Percentiles rank a stretch among this genome's conserved stretches.
These are phyloP conservation scores for Gaeumannomyces sp. DNA, from an alignment of 2,329 filamentous ascomycete genomes.

Conservation along the genomic window DNA sequence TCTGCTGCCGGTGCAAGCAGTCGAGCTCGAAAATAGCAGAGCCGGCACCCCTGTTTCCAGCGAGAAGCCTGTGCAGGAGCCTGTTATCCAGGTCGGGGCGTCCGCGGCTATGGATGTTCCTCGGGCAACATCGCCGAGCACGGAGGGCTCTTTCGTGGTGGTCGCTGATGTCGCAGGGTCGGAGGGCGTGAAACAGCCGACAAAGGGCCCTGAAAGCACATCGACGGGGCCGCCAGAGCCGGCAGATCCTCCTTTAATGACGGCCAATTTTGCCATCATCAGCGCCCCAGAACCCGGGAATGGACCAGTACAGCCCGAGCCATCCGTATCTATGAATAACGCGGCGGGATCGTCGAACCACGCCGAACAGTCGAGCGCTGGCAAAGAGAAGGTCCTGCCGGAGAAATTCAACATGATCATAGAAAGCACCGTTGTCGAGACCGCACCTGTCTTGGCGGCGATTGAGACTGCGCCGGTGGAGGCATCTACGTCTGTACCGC, in stretches of 20 bases:
- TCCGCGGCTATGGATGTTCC: too few species aligned
- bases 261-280: not conserved
- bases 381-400: too few species aligned
- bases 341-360: not conserved
- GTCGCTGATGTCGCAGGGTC: not conserved
- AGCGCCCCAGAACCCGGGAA: not conserved
- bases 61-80: not conserved
- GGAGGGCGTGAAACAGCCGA: not conserved
- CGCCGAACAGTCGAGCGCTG: not conserved
- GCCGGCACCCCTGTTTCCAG: not conserved
- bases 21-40: not conserved
- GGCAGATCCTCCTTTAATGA: not conserved
- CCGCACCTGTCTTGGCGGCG: not conserved
- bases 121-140: not conserved
- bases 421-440: not conserved
- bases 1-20: not conserved
- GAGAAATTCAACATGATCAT: not conserved
- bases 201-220: too few species aligned
- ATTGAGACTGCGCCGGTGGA: not conserved
- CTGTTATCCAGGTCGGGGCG: not conserved
- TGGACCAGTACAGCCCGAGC: not conserved
- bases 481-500: not conserved
- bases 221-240: too few species aligned
- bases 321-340: not conserved
- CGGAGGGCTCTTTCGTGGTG: not conserved